Evolutionary conservation across 2,329 filamentous ascomycete species (phyloP), one percentile per base, ranked within the genome.

Genomic region (Fusarium miscanthi): DNA sequence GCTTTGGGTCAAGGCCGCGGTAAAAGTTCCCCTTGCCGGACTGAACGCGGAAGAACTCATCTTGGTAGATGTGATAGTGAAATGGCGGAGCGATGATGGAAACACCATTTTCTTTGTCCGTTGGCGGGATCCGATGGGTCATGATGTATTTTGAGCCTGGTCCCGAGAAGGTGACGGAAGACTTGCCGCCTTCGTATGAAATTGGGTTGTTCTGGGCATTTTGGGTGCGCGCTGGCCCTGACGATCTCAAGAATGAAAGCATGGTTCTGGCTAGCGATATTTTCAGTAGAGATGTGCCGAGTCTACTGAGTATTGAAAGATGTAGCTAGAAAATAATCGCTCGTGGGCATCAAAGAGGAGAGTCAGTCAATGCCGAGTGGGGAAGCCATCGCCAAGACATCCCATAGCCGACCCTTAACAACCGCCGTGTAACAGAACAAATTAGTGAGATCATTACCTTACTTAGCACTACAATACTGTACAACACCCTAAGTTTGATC

Each of bases 141-240:
- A 64, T 64, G 40, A 63, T 63, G 59, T 64, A 63, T 27, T 63
- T 48, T 40, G 62, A 64, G 23, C 51, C 51, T 19, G 62, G 62
- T 2, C 25, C 37, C 6, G 46, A 48, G 6, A 64, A 64, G 10
- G 33, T 56, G 3, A 64, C 59, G 1, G 62, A 64, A 11, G 62
- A 64, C 11, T 61, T 49, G 33, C 59, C 62, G 25, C 45, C 41
- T 21, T 64, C 62, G 17, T 64, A 64, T 0, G 19, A 25, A 6
- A 64, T 54, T 21, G 62, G 59, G 19, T 64, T 64, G 8, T 56
- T 63, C 1, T 41, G 23, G n/a, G 59, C 40, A 23, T 63, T 64
- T 12, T 54, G 61, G 17, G 46, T 64, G 8, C 62, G 62, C 2
- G 33, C 19, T n/a, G 59, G 62, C 17, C 33, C 49, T 8, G 33